phyloP scores from a whole-genome alignment of 2,329 filamentous ascomycete species.

The Volutella citrinella region DNA sequence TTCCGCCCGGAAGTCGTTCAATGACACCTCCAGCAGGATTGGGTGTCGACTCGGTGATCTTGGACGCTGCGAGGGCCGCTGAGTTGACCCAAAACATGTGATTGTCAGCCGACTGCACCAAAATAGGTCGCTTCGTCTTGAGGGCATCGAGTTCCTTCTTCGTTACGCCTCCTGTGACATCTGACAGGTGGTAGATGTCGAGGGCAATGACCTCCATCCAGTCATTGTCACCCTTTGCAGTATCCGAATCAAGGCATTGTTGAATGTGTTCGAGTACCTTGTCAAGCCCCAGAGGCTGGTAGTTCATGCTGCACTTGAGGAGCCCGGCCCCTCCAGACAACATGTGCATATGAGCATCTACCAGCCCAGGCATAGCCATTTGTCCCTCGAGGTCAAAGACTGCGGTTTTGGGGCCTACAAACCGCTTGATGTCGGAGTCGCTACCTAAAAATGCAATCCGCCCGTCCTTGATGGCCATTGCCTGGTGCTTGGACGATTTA shows the following conservation, averaged over 20 bases:
- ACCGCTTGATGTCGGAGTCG: slow-evolving; percentile 13
- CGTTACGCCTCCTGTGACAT: slow-evolving; percentile 16
- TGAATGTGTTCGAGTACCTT: slow-evolving; percentile 19
- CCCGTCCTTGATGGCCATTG: slow-evolving; percentile 20
- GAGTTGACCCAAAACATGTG: slow-evolving; percentile 23
- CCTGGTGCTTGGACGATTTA: slow-evolving; percentile 10
- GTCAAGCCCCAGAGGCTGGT: slow-evolving; percentile 19
- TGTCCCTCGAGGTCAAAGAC: slow-evolving; percentile 24
- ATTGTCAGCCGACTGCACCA: slow-evolving; percentile 23
- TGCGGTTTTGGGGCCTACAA: slow-evolving; percentile 22
- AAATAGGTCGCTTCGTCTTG: slow-evolving; percentile 19
- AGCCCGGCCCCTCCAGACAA: slow-evolving; percentile 20
- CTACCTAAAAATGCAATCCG: slow-evolving; percentile 19
- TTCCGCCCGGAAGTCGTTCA: slow-evolving; percentile 20
- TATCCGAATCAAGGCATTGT: slow-evolving; percentile 20
- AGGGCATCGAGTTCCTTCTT: slow-evolving; percentile 19
- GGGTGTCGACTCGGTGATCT: slow-evolving; percentile 17
- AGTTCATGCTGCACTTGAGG: slow-evolving; percentile 25
- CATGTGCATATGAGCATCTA: slow-evolving; percentile 27
- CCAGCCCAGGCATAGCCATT: slow-evolving; percentile 28
- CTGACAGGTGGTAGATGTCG: slow-evolving; percentile 21
- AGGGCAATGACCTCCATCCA: slow-evolving; percentile 25
- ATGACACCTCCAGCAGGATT: slow-evolving; percentile 22
- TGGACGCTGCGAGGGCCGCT: slow-evolving; percentile 18
- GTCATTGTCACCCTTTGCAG: slow-evolving; percentile 16